Evolutionary conservation across 106 monocot species (phyloP), one percentile per base, ranked within the genome.

Genomic region (Chionographis japonica): DNA sequence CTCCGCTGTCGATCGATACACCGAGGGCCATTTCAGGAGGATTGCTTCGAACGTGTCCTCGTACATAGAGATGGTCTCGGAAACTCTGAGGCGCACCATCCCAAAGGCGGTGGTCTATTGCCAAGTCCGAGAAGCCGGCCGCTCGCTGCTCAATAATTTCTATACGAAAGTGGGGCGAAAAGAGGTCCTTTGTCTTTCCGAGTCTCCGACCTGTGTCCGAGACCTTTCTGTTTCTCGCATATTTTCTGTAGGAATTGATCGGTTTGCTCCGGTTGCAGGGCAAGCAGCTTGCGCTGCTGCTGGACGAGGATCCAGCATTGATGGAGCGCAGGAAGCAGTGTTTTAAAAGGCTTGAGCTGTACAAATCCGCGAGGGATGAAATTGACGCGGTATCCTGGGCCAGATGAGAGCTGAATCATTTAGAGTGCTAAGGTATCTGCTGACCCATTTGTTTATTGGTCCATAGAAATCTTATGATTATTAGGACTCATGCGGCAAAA

Each of bases 321-420:
- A 90, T 90, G 89, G 90, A 90, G 56, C 66, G 86, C 8, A 84
- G 93, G 59, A 61, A 62, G 43, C 89, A 94, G 56, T 84, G 79
- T 58, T 78, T 84, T 10, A 94, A 86, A 70, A 94, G 90, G 62
- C 86, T 93, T 63, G 89, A 93, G 54, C 62, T 93, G 56, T 93
- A 93, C 72, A 93, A 93, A 57, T 89, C 89, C 63, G 93, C 93
- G 0, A 81, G 90, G 72, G 84, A 86, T 68, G 93, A 94, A 63
- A 84, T 94, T 37, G 93, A 94, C 11, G 67, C 93, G 6, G 89
- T 90, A 4, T 79, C 90, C 6, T 90, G 89, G 93, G 69, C 81
- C 40, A 74, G 82, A 60, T 90, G 69, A 86, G 53, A 27, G 56
- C 12, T 63, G 7, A 61, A 50, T 62, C 2, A 10, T 46, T 5